Evolutionary conservation across 768 basidiomycete genomes (phyloP).

Genomic region (Boletus rubropictus): DNA sequence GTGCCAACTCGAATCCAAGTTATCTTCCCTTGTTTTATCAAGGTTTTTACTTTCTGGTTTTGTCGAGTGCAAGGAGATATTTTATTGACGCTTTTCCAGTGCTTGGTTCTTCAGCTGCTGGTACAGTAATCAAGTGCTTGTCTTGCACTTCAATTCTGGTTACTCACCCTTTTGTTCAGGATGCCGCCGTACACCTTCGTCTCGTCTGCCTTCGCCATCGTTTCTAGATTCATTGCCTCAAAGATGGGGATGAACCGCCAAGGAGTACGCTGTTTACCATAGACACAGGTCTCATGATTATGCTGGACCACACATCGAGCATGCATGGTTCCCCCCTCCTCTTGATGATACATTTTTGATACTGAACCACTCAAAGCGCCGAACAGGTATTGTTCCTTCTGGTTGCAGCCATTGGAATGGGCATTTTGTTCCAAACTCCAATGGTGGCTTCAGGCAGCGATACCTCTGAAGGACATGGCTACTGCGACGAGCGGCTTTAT

Average conservation of each 20-base stretch:
- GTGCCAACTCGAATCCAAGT: conserved; percentile 10
- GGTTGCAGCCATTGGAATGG: conserved; percentile 59
- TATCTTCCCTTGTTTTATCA: conserved; percentile 78
- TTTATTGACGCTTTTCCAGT: conserved; percentile 23
- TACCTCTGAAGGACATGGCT: conserved; percentile 83
- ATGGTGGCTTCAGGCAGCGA: conserved; percentile 80
- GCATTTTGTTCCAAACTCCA: conserved; percentile 60
- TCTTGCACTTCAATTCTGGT: conserved; percentile 27
- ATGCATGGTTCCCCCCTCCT: conserved; percentile 27
- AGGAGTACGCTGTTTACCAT: conserved; percentile 53
- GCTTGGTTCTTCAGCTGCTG: conserved; percentile 68
- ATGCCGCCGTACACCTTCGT: conserved; percentile 72
- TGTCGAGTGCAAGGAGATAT: not conserved
- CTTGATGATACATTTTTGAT: not conserved
- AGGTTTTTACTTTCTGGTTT: conserved; percentile 12
- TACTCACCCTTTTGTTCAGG: conserved; percentile 30
- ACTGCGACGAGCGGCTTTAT: conserved; percentile 69
- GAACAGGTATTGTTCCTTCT: conserved; percentile 60
- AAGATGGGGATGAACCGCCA: conserved; percentile 52
- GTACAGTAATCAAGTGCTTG: conserved; percentile 59
- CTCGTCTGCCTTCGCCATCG: conserved; percentile 44
- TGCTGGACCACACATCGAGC: conserved; percentile 53
- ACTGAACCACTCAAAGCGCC: conserved; percentile 36
- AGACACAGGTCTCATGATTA: conserved; percentile 69
- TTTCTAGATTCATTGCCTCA: conserved; percentile 54